Conservation (phyloP, 345 rosid genomes). For the Psidium friedrichsthalianum region DNA sequence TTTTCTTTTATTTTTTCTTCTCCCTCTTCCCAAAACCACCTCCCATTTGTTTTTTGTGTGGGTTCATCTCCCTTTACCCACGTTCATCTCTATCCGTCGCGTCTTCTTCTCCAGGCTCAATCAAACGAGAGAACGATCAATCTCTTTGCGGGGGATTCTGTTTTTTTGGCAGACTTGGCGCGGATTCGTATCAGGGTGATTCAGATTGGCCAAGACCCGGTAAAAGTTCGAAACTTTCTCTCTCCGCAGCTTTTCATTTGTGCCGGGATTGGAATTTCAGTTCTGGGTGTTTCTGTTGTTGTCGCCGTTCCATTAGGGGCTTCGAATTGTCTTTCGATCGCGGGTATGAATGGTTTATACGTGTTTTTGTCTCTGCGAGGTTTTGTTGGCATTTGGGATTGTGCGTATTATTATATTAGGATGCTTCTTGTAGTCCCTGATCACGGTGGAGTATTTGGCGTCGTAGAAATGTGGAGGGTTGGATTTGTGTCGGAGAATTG, state of each 20-base stretch:
- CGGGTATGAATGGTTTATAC: neutral
- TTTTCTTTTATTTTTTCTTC: neutral
- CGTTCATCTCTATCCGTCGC: neutral
- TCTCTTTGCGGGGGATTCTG: neutral
- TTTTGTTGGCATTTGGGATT: neutral
- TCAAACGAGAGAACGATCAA: neutral
- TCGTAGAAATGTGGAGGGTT: neutral
- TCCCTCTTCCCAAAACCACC: neutral
- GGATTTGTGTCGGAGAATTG: neutral
- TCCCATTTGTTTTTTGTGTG: neutral
- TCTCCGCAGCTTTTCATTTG: neutral
- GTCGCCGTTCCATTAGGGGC: neutral
- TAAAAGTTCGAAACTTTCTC: neutral
- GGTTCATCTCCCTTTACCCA: conserved; percentile 5
- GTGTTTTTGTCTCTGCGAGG: neutral
- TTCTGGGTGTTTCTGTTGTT: neutral
- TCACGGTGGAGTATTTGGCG: neutral
- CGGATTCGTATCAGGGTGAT: neutral
- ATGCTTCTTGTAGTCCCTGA: neutral
- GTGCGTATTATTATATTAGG: neutral
- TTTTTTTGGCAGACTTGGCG: neutral
- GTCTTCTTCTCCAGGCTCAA: neutral
- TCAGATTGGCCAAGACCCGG: neutral
- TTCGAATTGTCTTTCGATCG: neutral
- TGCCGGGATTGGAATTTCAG: neutral